phyloP scores from a whole-genome alignment of 345 rosid genomes.

The Rhodamnia rubescens region DNA sequence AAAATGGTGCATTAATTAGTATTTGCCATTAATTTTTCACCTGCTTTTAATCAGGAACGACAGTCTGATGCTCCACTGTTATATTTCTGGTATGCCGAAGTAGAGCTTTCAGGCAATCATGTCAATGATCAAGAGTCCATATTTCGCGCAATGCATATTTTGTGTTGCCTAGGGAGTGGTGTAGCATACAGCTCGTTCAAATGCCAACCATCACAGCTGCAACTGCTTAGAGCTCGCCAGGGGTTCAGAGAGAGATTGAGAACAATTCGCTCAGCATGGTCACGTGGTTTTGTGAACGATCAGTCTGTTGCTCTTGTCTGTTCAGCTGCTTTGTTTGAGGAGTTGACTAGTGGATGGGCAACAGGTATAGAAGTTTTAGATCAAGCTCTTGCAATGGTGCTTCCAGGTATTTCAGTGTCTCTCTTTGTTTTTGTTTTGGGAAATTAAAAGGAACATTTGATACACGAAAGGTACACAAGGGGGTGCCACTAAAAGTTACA shows the following conservation, averaged over 20 bases:
- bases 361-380: conserved; percentile 57
- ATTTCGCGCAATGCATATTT: conserved; percentile 59
- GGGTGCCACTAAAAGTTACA: background rate
- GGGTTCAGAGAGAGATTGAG: conserved; percentile 67
- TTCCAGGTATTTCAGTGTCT: conserved; percentile 52
- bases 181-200: conserved; percentile 45
- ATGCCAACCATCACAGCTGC: conserved; percentile 60
- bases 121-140: conserved; percentile 26
- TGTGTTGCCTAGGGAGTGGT: conserved; percentile 76
- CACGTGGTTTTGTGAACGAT: conserved; percentile 56
- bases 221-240: conserved; percentile 80
- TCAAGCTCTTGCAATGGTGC: conserved; percentile 59
- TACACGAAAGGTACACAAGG: background rate
- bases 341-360: conserved; percentile 54
- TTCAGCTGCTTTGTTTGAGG: conserved; percentile 82
- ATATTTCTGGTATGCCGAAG: conserved; percentile 86
- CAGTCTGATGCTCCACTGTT: conserved; percentile 53
- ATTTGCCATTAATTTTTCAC: conserved; percentile 4
- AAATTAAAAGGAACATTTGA: background rate
- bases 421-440: background rate
- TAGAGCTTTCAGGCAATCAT: conserved; percentile 40
- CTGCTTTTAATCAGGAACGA: conserved; percentile 41
- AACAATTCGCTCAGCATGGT: conserved; percentile 54
- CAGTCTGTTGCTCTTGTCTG: conserved; percentile 65
- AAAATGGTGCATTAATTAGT: background rate